Conservation (phyloP, 331 rosid genomes). For the Dryas integrifolia region DNA sequence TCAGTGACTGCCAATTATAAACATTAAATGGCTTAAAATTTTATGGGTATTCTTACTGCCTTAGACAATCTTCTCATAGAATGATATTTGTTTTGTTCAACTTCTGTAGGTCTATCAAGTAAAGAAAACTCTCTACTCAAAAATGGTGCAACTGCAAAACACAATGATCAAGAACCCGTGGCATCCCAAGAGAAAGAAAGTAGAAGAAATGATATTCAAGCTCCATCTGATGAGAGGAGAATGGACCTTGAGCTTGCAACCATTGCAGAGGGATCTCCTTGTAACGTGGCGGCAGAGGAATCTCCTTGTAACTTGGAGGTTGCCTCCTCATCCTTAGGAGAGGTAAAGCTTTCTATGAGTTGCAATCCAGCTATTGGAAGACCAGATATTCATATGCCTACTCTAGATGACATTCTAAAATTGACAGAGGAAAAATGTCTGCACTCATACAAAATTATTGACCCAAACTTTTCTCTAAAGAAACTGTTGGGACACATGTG, state of each 20-base stretch:
- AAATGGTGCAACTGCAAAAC: conserved; percentile 36
- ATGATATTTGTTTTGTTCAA: not conserved
- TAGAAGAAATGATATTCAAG: conserved; percentile 29
- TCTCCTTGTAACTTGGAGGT: conserved; percentile 45
- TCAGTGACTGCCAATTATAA: not conserved
- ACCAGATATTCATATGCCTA: conserved; percentile 51
- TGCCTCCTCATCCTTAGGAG: conserved; percentile 56
- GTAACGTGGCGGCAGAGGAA: conserved; percentile 45
- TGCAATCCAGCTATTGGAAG: conserved; percentile 47
- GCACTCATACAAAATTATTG: conserved; percentile 53
- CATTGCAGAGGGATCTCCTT: conserved; percentile 30
- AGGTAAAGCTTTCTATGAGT: conserved; percentile 74
- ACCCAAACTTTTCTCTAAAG: conserved; percentile 61
- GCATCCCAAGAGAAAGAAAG: conserved; percentile 34
- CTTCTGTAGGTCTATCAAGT: conserved; percentile 41
- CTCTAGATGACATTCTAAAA: conserved; percentile 52
- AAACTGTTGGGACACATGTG: conserved; percentile 62
- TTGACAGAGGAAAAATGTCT: conserved; percentile 70
- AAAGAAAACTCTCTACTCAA: conserved; percentile 31
- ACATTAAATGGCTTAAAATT: not conserved
- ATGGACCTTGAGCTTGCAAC: conserved; percentile 30
- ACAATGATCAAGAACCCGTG: conserved; percentile 33
- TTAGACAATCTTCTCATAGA: not conserved
- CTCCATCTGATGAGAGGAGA: conserved; percentile 36
- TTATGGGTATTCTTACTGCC: not conserved